Evolutionary conservation across 176 grass and related monocot species (phyloP).

Genomic region (Hordeum vulgare): MorexV3_pseudomolecules_assembly NC_058520.1:532758862-532759361

Average conservation of each 20-base stretch:
- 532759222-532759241: constrained; percentile 66
- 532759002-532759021: constrained; percentile 69
- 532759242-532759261: constrained; percentile 52
- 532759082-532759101: constrained; percentile 49
- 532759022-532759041: constrained; percentile 59
- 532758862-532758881: constrained; percentile 53
- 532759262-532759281: constrained; percentile 55
- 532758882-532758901: constrained; percentile 36
- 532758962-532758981: constrained; percentile 56
- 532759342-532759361: constrained; percentile 63
- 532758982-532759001: constrained; percentile 51
- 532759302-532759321: constrained; percentile 49
- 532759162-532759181: constrained; percentile 60
- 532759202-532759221: constrained; percentile 27
- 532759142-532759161: constrained; percentile 52
- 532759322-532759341: constrained; percentile 58
- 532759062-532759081: constrained; percentile 46
- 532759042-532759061: constrained; percentile 54
- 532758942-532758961: constrained; percentile 61
- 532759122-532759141: constrained; percentile 53
- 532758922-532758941: constrained; percentile 55
- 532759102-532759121: constrained; percentile 47
- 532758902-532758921: constrained; percentile 77
- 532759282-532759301: constrained; percentile 45
- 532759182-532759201: constrained; percentile 37